Percentiles rank a stretch among this genome's conserved stretches.
These are phyloP conservation scores for Pichia sp. DNA, from an alignment of 1,139 yeast species.

Conservation along the genomic window DNA sequence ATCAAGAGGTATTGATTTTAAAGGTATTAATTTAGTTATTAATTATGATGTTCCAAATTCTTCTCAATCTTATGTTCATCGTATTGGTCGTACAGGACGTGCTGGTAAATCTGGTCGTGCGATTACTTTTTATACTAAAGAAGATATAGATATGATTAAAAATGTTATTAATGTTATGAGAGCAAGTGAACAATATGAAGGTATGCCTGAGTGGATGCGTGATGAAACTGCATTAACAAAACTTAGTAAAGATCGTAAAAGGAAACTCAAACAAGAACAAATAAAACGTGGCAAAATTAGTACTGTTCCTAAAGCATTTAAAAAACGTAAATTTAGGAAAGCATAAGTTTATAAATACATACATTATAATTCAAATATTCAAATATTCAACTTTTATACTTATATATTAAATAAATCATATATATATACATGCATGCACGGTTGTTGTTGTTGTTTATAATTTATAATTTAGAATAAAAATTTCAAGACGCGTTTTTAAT, in stretches of 20 bases:
- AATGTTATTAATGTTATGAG: slow-evolving; percentile 92
- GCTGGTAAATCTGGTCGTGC: slow-evolving; percentile 86
- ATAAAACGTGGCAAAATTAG: slow-evolving; percentile 69
- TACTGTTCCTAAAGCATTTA: slow-evolving; percentile 73
- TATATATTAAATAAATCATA: too few species aligned
- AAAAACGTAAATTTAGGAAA: slow-evolving; percentile 22
- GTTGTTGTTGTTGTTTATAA: too few species aligned
- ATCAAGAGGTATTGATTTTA: slow-evolving; percentile 95
- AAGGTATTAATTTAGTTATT: slow-evolving; percentile 89
- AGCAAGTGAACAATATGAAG: slow-evolving; percentile 72
- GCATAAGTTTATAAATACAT: not conserved
- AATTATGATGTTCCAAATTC: slow-evolving; percentile 95
- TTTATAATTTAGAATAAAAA: too few species aligned
- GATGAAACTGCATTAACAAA: slow-evolving; percentile 47
- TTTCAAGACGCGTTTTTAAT: not conserved
- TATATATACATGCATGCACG: too few species aligned
- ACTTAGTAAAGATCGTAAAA: slow-evolving; percentile 60
- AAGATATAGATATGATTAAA: slow-evolving; percentile 68
- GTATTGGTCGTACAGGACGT: slow-evolving; percentile 98
- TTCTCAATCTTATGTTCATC: slow-evolving; percentile 92
- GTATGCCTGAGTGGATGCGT: slow-evolving; percentile 77
- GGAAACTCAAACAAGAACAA: slow-evolving; percentile 53
- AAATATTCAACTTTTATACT: not conserved
- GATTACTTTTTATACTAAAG: slow-evolving; percentile 88
- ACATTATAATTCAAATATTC: too few species aligned